Conservation (phyloP, 2,329 filamentous ascomycete genomes). For the Verticillium longisporum region DNA sequence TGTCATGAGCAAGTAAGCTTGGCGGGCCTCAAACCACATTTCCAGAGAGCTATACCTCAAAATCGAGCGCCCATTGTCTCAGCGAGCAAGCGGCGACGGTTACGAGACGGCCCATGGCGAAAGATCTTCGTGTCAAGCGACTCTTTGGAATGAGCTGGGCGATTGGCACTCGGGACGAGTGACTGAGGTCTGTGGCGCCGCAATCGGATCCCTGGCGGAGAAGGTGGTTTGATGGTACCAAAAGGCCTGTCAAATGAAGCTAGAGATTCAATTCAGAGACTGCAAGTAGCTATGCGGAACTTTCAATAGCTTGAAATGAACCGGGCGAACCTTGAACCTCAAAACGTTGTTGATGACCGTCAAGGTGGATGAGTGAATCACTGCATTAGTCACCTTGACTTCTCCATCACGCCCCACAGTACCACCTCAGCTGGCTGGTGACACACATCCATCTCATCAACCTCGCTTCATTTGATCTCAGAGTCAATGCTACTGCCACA, state of each 20-base stretch:
- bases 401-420: too few relatives aligned
- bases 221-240: too few relatives aligned
- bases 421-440: too few relatives aligned
- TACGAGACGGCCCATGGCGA: constrained; percentile 14
- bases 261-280: too few relatives aligned
- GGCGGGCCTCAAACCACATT: neutral
- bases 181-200: neutral
- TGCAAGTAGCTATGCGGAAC: too few relatives aligned
- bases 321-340: neutral
- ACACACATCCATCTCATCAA: too few relatives aligned
- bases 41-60: constrained; percentile 10
- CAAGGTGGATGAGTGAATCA: neutral
- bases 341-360: neutral
- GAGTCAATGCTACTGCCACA: too few relatives aligned
- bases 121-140: neutral
- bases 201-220: neutral
- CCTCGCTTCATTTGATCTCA: too few relatives aligned
- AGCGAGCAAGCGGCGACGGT: constrained; percentile 29
- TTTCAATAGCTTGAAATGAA: too few relatives aligned
- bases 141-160: neutral
- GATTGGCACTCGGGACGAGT: neutral
- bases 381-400: neutral
- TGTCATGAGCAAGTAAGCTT: constrained; percentile 20
- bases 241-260: too few relatives aligned
- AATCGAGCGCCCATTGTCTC: constrained; percentile 44